Conservation (phyloP, 805 yeast genomes). For the Candida maris region DNA sequence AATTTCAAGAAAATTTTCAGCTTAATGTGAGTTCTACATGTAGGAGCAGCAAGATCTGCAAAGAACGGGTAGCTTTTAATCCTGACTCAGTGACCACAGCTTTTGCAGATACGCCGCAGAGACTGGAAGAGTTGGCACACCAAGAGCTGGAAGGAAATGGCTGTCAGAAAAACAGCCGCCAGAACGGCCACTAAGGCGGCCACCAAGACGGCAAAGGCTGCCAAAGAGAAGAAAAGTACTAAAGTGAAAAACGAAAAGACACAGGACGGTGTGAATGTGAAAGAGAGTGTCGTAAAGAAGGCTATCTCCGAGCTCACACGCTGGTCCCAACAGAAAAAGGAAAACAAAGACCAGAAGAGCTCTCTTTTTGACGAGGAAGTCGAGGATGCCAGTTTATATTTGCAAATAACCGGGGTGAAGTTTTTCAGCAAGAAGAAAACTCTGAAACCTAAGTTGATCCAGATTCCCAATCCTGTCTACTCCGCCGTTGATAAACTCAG, state of each 20-base stretch:
- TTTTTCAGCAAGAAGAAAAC: constrained; percentile 57
- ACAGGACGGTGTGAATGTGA: constrained; percentile 9
- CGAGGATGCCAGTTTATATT: constrained; percentile 49
- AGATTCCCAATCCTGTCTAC: constrained; percentile 45
- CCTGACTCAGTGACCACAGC: too few species aligned
- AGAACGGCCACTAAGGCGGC: constrained; percentile 4
- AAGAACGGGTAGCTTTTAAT: too few species aligned
- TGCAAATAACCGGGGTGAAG: constrained; percentile 64
- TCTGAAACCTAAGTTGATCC: constrained; percentile 52
- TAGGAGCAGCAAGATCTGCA: neutral
- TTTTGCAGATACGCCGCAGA: too few species aligned
- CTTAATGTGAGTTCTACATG: constrained; percentile 2
- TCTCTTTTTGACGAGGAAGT: constrained; percentile 54
- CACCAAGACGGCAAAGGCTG: constrained; percentile 6
- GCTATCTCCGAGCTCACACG: constrained; percentile 67
- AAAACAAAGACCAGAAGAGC: constrained; percentile 33
- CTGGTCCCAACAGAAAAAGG: constrained; percentile 40
- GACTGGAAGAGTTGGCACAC: too few species aligned
- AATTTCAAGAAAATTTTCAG: constrained; percentile 4
- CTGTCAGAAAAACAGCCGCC: neutral
- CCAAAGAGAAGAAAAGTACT: constrained; percentile 3
- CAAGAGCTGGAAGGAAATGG: too few species aligned
- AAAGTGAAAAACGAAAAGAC: constrained; percentile 42
- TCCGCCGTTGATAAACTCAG: constrained; percentile 41
- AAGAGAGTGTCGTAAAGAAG: constrained; percentile 33